A percentile compares a stretch with the other conserved stretches of the same genome.
phyloP scores from a whole-genome alignment of 2,329 filamentous ascomycete genomes.

The Alternaria sp. region DNA sequence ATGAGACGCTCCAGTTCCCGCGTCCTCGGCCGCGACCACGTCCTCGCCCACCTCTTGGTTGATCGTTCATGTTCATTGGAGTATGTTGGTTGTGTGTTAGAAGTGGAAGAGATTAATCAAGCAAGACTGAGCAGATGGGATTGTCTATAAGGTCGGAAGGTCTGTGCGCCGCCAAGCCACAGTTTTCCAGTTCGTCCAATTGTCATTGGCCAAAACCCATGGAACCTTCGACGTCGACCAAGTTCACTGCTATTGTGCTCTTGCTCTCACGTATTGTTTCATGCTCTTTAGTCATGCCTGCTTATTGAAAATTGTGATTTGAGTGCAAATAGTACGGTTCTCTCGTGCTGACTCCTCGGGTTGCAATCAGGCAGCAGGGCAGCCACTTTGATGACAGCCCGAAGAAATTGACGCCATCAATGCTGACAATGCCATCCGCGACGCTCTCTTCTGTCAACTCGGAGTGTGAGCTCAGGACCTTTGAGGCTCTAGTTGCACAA shows the following conservation, averaged over 20 bases:
- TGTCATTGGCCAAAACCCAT: conserved; percentile 4
- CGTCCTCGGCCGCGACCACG: conserved; percentile 24
- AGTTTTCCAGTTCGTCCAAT: not conserved
- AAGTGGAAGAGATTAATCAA: not conserved
- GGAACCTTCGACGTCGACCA: not conserved
- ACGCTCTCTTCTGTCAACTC: not conserved
- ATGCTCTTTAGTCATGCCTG: not conserved
- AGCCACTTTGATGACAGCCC: not conserved
- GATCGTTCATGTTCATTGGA: conserved; percentile 8
- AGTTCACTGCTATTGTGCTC: not conserved
- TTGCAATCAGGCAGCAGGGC: conserved; percentile 11
- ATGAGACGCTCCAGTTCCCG: conserved; percentile 11
- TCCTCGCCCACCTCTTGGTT: conserved; percentile 21
- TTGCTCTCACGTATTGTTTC: not conserved
- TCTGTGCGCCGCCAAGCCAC: conserved; percentile 21
- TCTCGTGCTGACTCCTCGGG: not conserved
- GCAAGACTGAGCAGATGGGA: conserved; percentile 1
- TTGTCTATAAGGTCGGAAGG: conserved; percentile 6
- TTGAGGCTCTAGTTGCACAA: not conserved
- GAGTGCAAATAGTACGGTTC: not conserved
- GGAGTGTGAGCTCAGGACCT: not conserved
- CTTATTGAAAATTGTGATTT: not conserved
- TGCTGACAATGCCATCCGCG: not conserved
- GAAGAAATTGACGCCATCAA: not conserved
- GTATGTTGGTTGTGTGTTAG: conserved; percentile 4